Evolutionary conservation across 768 basidiomycete species (phyloP), one percentile per base, ranked within the genome.

Genomic region (Phanerochaete sordida): DNA sequence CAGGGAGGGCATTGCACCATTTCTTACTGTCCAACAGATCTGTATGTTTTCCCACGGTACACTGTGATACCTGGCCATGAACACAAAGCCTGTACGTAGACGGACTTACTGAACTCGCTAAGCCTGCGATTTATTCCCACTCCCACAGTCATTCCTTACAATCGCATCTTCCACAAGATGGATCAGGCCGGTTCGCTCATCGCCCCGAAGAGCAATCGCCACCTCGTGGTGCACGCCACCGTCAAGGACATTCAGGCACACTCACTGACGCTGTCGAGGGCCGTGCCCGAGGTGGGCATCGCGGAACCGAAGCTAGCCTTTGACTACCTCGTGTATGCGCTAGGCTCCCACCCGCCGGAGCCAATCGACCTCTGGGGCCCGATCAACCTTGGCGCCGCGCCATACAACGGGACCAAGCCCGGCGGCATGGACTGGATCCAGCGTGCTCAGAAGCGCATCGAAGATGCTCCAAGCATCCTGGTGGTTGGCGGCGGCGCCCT

Each of bases 401-500:
- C 31, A 5, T 56, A 46, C 30, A 49, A 57, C 21, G 84, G 84
- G 6, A 74, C 66, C 54, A 86, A 85, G 67, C 16, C 68, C 0
- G 81, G 81, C 59, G 80, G 79, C 0, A 74, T 84, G 21, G 73
- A 71, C 1, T 86, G 81, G 77, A 72, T 87, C 46, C 75, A 73
- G 61, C 68, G 72, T 19, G 76, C 77, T 54, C 87, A 88, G 66
- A 68, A 69, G 39, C 69, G 74, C 2, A 76, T 90, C 50, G 70
- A 78, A 50, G 70, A 68, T 1, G 78, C 85, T 0, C 72, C 70
- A 1, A 81, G 77, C 45, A 76, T 90, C 2, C 77, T 90, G 7
- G 78, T 90, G 11, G 80, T 89, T 1, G 89, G 90, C 1, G 88
- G 86, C 13, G 89, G 90, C 1, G 86, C 88, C 0, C 78, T 90